Evolutionary conservation across 257 asterid genomes (phyloP).

Genomic region (Phtheirospermum japonicum): DNA sequence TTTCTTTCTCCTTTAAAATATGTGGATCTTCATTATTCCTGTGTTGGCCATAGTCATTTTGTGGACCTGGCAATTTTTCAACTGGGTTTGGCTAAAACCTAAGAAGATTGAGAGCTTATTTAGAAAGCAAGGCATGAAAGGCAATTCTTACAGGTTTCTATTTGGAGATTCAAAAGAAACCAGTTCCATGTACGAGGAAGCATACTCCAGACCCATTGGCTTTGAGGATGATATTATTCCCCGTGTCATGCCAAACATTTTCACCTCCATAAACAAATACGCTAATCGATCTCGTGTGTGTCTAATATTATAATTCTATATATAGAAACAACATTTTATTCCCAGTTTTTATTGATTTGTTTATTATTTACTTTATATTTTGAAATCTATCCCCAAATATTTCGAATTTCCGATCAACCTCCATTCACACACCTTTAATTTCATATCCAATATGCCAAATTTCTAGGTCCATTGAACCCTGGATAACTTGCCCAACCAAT

Average conservation of each 20-base stretch:
- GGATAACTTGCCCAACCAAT: no score
- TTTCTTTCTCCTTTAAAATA: no score
- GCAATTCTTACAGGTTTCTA: slow-evolving; percentile 18
- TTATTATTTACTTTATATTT: no score
- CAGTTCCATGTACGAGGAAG: slow-evolving; percentile 3
- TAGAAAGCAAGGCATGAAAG: slow-evolving; percentile 21
- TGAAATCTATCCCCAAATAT: no score
- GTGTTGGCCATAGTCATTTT: background rate
- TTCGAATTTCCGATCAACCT: no score
- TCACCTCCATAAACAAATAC: background rate
- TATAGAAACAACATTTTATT: no score
- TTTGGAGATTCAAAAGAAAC: slow-evolving; percentile 18
- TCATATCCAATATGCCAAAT: no score
- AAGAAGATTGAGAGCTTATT: slow-evolving; percentile 18
- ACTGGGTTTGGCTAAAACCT: slow-evolving; percentile 22
- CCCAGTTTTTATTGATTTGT: no score
- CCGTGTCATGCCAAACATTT: slow-evolving; percentile 24
- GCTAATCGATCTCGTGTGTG: background rate
- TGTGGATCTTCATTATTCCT: no score
- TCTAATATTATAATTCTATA: no score
- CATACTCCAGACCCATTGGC: slow-evolving; percentile 13
- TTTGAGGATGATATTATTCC: slow-evolving; percentile 6
- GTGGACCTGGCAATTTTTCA: slow-evolving; percentile 19
- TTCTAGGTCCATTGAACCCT: no score
- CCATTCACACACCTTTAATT: no score